Percentiles rank a stretch among this genome's conserved stretches.
Conservation (phyloP, 2,329 filamentous ascomycete species). For the Fusarium acutatum region DNA sequence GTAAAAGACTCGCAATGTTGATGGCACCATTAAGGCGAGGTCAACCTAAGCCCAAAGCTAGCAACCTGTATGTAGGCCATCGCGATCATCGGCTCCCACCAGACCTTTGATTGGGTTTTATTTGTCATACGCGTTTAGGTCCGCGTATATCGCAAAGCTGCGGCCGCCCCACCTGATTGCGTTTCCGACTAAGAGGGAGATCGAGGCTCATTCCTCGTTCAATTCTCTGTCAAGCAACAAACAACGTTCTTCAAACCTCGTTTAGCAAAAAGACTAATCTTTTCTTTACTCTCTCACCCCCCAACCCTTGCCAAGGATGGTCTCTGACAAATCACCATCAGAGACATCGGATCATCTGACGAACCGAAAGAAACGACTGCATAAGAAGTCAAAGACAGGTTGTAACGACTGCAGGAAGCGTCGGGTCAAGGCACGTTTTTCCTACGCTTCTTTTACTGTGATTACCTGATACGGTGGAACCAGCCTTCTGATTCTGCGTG, state of each 20-base stretch:
- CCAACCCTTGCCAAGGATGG: not conserved
- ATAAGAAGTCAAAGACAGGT: not conserved
- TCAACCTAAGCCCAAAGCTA: not conserved
- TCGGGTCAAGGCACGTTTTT: not conserved
- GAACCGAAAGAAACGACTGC: not conserved
- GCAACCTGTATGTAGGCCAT: not conserved
- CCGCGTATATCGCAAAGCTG: not conserved
- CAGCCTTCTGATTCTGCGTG: not conserved
- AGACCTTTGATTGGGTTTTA: not conserved
- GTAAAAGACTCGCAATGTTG: not conserved
- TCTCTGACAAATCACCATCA: not conserved
- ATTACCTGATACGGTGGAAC: not conserved
- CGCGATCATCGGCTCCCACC: not conserved
- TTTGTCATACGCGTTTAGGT: not conserved
- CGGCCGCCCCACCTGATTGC: not conserved
- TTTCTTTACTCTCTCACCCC: not conserved
- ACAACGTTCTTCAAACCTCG: not conserved
- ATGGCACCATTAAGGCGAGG: not conserved
- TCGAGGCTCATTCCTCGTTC: not conserved
- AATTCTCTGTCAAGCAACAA: not conserved
- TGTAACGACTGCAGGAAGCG: not conserved
- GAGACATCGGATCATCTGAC: not conserved
- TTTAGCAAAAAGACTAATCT: not conserved
- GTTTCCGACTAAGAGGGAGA: not conserved
- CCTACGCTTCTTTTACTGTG: rapidly evolving